A percentile compares a stretch with the other conserved stretches of the same genome.
These are phyloP conservation scores for Phaeosphaeria sp. DNA, from an alignment of 2,329 filamentous ascomycete genomes.

Conservation along the genomic window DNA sequence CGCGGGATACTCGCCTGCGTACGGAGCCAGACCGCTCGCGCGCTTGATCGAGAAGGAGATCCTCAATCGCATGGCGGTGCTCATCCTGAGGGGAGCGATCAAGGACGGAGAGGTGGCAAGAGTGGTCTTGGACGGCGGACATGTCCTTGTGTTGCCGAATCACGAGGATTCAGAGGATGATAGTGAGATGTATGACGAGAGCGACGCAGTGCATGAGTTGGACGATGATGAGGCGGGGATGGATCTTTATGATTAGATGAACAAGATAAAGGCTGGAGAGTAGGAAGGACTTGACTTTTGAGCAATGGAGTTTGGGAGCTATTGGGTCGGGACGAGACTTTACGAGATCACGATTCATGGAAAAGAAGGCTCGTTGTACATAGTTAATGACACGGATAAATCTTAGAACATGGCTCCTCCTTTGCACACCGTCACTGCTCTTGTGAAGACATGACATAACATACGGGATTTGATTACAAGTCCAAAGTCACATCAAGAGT, in stretches of 20 bases:
- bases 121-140: conserved; percentile 80
- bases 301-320: conserved; percentile 10
- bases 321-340: not conserved
- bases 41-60: conserved; percentile 97
- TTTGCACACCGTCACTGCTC: too few species aligned
- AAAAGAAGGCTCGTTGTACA: not conserved
- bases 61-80: conserved; percentile 87
- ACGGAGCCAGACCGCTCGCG: conserved; percentile 87
- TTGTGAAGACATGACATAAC: too few species aligned
- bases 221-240: conserved; percentile 62
- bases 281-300: conserved; percentile 11
- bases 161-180: conserved; percentile 75
- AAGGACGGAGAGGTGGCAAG: conserved; percentile 83
- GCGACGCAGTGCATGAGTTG: conserved; percentile 75
- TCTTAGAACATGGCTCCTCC: not conserved
- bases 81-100: conserved; percentile 86
- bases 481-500: too few species aligned
- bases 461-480: too few species aligned
- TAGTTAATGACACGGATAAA: not conserved
- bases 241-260: conserved; percentile 71
- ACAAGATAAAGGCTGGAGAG: not conserved
- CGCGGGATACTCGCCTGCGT: conserved; percentile 92
- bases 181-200: conserved; percentile 76
- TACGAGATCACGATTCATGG: not conserved
- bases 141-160: conserved; percentile 83